A percentile compares a stretch with the other conserved stretches of the same genome.
These are phyloP conservation scores for Misopates orontium DNA, from an alignment of 257 asterid species.

Conservation along the genomic window DNA sequence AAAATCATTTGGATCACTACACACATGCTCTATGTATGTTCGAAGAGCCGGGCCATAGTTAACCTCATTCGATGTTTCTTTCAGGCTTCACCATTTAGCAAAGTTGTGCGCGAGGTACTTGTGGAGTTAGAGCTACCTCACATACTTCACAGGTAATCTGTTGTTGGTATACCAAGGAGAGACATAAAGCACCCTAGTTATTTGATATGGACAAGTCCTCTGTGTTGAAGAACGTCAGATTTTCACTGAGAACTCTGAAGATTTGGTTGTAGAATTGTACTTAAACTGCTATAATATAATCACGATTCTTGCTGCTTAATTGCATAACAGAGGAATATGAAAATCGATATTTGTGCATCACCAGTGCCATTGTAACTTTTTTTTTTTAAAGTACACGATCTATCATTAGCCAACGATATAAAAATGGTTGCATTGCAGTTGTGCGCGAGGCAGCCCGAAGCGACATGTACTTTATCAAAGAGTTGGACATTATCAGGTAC, in stretches of 20 bases:
- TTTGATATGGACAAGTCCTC: too few species aligned
- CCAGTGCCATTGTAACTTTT: not conserved
- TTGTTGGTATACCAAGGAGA: not conserved
- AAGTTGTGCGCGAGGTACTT: slow-evolving; percentile 86
- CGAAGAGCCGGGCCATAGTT: not conserved
- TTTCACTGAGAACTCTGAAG: not conserved
- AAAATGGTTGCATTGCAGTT: slow-evolving; percentile 45
- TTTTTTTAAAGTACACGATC: not conserved
- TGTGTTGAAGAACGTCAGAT: too few species aligned
- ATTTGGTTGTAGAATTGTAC: not conserved
- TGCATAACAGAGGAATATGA: not conserved
- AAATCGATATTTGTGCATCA: not conserved
- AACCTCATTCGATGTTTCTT: slow-evolving; percentile 9
- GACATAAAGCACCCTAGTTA: not conserved
- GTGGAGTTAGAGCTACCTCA: slow-evolving; percentile 95
- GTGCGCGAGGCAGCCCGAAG: slow-evolving; percentile 96
- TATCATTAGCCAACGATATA: not conserved
- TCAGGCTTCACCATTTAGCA: slow-evolving; percentile 93
- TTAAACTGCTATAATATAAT: not conserved
- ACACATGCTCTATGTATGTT: not conserved
- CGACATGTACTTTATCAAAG: slow-evolving; percentile 59
- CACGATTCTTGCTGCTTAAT: not conserved
- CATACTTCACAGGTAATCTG: slow-evolving; percentile 80
- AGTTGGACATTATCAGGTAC: slow-evolving; percentile 89
- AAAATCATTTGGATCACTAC: not conserved